Conservation (phyloP, 148 eudicot species). For the Camellia japonica region DNA sequence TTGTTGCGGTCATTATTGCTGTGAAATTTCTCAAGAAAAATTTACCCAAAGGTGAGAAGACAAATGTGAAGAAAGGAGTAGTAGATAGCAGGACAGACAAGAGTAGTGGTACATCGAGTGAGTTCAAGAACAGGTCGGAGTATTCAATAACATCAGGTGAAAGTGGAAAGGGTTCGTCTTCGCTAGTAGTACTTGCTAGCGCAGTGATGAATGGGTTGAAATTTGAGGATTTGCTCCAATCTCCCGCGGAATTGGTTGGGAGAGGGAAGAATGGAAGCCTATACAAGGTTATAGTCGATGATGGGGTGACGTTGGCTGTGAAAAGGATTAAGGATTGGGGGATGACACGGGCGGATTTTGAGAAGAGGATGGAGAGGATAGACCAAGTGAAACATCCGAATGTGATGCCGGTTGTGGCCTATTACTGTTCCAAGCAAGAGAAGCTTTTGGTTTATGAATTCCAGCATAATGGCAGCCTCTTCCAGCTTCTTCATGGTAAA, state of each 20-base stretch:
- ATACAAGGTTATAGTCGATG: slow-evolving; percentile 38
- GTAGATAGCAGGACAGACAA: too few relatives aligned
- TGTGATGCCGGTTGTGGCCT: slow-evolving; percentile 41
- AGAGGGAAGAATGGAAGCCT: slow-evolving; percentile 48
- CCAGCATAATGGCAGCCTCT: slow-evolving; percentile 50
- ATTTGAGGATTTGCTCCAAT: slow-evolving; percentile 41
- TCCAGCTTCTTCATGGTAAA: slow-evolving; percentile 46
- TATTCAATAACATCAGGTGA: slow-evolving; percentile 33
- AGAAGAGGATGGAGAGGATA: too few relatives aligned
- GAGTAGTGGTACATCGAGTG: too few relatives aligned
- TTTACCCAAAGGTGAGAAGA: too few relatives aligned
- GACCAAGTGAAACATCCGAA: too few relatives aligned
- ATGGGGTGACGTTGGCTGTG: too few relatives aligned
- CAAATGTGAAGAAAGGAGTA: too few relatives aligned
- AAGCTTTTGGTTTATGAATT: slow-evolving; percentile 52
- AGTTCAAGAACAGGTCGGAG: slow-evolving; percentile 31
- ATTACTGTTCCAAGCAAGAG: slow-evolving; percentile 47
- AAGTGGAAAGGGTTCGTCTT: slow-evolving; percentile 11
- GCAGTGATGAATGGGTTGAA: slow-evolving; percentile 31
- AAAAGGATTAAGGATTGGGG: too few relatives aligned
- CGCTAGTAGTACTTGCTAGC: slow-evolving; percentile 27
- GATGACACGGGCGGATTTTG: too few relatives aligned
- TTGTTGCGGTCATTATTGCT: too few relatives aligned
- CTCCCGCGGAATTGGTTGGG: slow-evolving; percentile 49
- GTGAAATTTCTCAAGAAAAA: too few relatives aligned